Conservation (phyloP, 2,329 filamentous ascomycete species). For the Cadophora malorum region DNA sequence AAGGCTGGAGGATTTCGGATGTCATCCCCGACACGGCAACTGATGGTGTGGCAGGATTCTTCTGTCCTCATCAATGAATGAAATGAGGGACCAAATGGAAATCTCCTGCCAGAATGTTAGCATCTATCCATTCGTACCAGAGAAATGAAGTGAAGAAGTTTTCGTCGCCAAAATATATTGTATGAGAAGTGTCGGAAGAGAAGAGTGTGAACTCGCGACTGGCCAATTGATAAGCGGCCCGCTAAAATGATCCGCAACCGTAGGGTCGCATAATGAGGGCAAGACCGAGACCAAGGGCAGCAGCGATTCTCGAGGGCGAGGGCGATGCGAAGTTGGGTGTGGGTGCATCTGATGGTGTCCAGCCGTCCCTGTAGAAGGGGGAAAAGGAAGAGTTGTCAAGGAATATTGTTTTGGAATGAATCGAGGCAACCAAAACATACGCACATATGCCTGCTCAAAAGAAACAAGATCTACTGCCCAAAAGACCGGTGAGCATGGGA, state of each 20-base stretch:
- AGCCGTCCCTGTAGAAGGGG: neutral
- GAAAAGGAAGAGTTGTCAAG: neutral
- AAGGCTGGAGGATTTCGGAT: constrained; percentile 9
- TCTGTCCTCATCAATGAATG: neutral
- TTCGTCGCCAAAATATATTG: neutral
- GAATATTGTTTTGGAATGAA: neutral
- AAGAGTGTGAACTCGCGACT: neutral
- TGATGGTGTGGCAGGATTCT: constrained; percentile 1
- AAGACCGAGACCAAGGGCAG: neutral
- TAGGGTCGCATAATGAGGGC: neutral
- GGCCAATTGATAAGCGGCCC: constrained; percentile 13
- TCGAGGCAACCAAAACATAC: constrained; percentile 14
- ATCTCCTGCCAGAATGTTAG: constrained; percentile 5
- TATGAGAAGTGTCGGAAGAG: neutral
- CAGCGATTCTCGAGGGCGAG: neutral
- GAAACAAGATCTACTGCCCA: constrained; percentile 24
- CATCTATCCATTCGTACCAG: neutral
- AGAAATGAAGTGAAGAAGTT: neutral
- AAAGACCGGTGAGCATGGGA: constrained; percentile 20
- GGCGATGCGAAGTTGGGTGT: neutral
- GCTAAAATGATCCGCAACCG: neutral
- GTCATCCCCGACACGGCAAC: neutral
- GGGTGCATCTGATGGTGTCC: neutral
- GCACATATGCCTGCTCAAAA: constrained; percentile 8
- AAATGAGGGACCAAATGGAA: neutral